Percentiles rank a stretch among this genome's conserved stretches.
Evolutionary conservation across 2,329 filamentous ascomycete genomes (phyloP).

Genomic region (Aspergillus sojae): DNA sequence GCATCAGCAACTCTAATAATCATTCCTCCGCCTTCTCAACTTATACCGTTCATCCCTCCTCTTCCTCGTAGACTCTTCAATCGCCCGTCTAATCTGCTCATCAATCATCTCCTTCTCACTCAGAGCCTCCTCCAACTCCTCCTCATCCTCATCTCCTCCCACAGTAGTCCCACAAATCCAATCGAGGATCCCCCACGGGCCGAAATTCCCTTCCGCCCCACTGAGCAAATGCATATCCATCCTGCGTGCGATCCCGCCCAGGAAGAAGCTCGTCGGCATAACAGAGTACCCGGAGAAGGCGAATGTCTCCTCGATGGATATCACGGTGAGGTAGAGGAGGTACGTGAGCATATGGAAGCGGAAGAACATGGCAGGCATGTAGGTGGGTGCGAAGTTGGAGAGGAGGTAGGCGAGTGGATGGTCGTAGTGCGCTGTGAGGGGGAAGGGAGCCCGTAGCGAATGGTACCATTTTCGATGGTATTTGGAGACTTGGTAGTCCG

Average conservation of each 20-base stretch:
- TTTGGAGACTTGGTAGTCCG: slow-evolving; percentile 53
- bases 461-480: slow-evolving; percentile 61
- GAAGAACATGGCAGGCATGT: slow-evolving; percentile 58
- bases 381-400: slow-evolving; percentile 58
- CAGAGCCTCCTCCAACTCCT: slow-evolving; percentile 38
- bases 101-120: slow-evolving; percentile 37
- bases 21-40: slow-evolving; percentile 16
- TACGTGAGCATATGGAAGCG: slow-evolving; percentile 65
- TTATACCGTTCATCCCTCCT: slow-evolving; percentile 23
- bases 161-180: slow-evolving; percentile 46
- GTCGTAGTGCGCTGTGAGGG: slow-evolving; percentile 62
- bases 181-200: slow-evolving; percentile 50
- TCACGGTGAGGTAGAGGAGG: slow-evolving; percentile 55
- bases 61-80: slow-evolving; percentile 36
- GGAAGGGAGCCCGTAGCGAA: slow-evolving; percentile 54
- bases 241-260: slow-evolving; percentile 61
- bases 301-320: slow-evolving; percentile 64
- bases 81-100: slow-evolving; percentile 32
- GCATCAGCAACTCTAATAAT: slow-evolving; percentile 4
- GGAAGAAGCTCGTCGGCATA: slow-evolving; percentile 60
- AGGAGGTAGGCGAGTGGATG: slow-evolving; percentile 60
- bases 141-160: slow-evolving; percentile 50
- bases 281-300: slow-evolving; percentile 63
- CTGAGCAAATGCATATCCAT: slow-evolving; percentile 58
- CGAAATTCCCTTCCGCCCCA: slow-evolving; percentile 49